A percentile compares a stretch with the other conserved stretches of the same genome.
These are phyloP conservation scores for Suillus luteus DNA, from an alignment of 768 basidiomycete genomes.

Conservation along the genomic window DNA sequence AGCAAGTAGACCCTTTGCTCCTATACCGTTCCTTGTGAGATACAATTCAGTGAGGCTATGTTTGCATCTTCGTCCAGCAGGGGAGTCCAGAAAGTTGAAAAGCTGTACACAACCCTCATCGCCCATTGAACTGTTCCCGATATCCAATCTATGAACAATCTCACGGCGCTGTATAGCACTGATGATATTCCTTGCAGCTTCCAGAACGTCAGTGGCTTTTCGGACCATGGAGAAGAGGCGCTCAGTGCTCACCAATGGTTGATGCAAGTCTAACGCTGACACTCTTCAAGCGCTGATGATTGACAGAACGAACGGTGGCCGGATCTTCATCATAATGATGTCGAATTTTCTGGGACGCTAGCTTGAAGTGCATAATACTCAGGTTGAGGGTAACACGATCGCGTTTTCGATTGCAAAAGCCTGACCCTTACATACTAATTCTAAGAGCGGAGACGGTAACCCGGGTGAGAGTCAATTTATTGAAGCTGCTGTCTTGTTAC, in stretches of 20 bases:
- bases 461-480: background rate
- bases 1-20: constrained; percentile 55
- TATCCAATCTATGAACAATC: constrained; percentile 51
- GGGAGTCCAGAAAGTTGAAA: constrained; percentile 55
- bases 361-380: constrained; percentile 27
- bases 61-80: constrained; percentile 43
- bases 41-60: constrained; percentile 51
- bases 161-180: constrained; percentile 46
- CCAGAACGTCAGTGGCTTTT: constrained; percentile 4
- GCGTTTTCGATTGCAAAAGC: background rate
- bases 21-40: constrained; percentile 58
- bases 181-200: constrained; percentile 57
- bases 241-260: constrained; percentile 26
- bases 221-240: background rate
- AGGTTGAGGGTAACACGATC: background rate
- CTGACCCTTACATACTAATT: background rate
- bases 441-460: background rate
- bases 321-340: constrained; percentile 31
- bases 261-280: constrained; percentile 34
- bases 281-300: constrained; percentile 25
- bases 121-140: constrained; percentile 58
- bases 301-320: constrained; percentile 31
- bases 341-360: constrained; percentile 24
- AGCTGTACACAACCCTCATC: constrained; percentile 58
- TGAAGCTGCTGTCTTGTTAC: background rate